Evolutionary conservation across 2,329 filamentous ascomycete species (phyloP).

Genomic region (Xylariales sp.): DNA sequence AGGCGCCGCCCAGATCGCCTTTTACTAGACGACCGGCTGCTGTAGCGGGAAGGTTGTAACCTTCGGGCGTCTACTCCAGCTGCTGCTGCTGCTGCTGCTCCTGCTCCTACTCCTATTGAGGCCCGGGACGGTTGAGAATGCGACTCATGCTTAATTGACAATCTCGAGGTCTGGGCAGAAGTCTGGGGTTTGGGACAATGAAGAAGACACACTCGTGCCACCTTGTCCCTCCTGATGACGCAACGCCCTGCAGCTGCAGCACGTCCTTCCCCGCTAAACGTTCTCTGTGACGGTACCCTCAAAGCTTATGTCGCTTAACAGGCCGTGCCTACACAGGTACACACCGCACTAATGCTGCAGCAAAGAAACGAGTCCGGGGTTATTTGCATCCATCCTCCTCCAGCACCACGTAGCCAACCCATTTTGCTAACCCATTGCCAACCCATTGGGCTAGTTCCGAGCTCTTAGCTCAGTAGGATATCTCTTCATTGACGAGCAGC

Average conservation of each 20-base stretch:
- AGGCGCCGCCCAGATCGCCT: not conserved
- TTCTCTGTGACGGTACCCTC: conserved; percentile 25
- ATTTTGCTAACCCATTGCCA: not conserved
- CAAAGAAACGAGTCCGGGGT: conserved; percentile 29
- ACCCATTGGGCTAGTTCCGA: not conserved
- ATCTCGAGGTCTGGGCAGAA: not conserved
- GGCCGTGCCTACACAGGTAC: conserved; percentile 14
- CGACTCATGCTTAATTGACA: not conserved
- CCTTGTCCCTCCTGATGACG: conserved; percentile 29
- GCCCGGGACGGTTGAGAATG: too few relatives aligned
- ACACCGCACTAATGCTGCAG: conserved; percentile 5
- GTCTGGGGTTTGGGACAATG: too few relatives aligned
- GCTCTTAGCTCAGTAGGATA: not conserved
- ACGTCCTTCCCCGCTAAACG: conserved; percentile 29
- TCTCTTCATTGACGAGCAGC: not conserved
- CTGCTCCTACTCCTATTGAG: too few relatives aligned
- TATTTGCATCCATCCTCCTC: not conserved
- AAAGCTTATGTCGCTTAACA: conserved; percentile 30
- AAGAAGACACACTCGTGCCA: too few relatives aligned
- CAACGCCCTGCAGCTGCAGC: conserved; percentile 30
- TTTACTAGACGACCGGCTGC: not conserved
- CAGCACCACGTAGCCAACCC: conserved; percentile 5
- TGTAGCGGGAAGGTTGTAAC: too few relatives aligned
- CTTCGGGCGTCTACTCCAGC: too few relatives aligned
- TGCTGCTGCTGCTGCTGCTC: too few relatives aligned